Base-by-base conservation (phyloP, 2,329 filamentous ascomycete species). In the Neoscytalidium dimidiatum region DNA sequence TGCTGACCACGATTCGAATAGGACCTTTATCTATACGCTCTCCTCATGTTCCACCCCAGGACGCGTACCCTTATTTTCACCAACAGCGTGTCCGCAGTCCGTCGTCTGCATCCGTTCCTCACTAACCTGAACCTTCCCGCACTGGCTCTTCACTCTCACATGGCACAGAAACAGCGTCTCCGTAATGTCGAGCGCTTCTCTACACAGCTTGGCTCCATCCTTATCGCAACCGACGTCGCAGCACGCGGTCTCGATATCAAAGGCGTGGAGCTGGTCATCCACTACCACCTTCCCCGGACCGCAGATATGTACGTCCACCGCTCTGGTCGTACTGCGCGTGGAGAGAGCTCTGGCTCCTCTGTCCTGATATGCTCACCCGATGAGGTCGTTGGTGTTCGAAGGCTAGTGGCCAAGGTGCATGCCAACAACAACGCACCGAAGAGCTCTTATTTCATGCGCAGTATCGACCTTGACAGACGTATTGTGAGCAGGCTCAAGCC, bases 241-340 rank as follows among this genome's bases (percentile, higher is more conserved):
- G 93, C 94, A 8, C 89, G 94, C 67, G 95, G 95, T 78, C 88
- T 99, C 53, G 95, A 99, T 76, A 97, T 99, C 70, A 90, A 92
- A 51, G 88, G 89, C 35, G 92, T 98, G 52, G 91, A 97, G 70
- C 85, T 96, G 14, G 90, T 99, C 17, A 82, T 99, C 19, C 95
- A 99, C 79, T 99, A 99, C 80, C 94, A 99, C 77, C 89, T 97
- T 0, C 95, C 95, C 1, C 90, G 94, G 65, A 85, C 92, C 0
- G 95, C 95, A 35, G 94, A 98, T 76, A 90, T 90, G 53, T 99
- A 99, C 74, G 94, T 99, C 14, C 95, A 99, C 75, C 89, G 95
- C 26, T 97, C 95, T 1, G 95, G 95, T 13, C 91, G 95, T 69
- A 98, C 95, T 0, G 95, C 95, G 1, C 92, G 95, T 73, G 94